Percentiles rank a stretch among this genome's conserved stretches.
phyloP scores from a whole-genome alignment of 1,139 yeast species.

The Spathaspora sp. region DNA sequence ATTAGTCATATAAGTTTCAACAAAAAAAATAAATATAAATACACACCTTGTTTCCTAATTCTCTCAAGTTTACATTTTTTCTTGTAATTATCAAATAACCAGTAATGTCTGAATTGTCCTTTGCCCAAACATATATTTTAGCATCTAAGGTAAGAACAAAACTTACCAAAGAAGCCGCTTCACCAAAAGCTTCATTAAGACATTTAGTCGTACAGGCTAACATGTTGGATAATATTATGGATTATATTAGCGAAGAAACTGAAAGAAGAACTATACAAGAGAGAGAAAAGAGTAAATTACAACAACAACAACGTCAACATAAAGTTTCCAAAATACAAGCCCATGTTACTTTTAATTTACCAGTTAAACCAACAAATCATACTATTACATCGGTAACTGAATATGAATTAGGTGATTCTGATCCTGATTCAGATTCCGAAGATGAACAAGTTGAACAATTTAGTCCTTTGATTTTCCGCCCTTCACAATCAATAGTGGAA shows the following conservation, averaged over 20 bases:
- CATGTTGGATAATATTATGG: conserved; percentile 69
- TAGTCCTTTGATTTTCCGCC: conserved; percentile 3
- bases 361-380: conserved; percentile 4
- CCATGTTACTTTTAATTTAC: conserved; percentile 17
- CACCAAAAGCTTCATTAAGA: conserved; percentile 60
- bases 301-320: not conserved
- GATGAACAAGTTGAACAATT: conserved; percentile 19
- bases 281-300: not conserved
- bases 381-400: conserved; percentile 28
- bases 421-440: conserved; percentile 26
- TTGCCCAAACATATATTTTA: conserved; percentile 60
- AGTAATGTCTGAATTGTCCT: conserved; percentile 27
- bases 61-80: not conserved
- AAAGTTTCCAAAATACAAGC: not conserved
- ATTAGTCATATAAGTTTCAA: not conserved
- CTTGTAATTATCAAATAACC: not conserved
- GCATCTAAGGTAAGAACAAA: conserved; percentile 71
- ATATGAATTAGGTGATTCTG: conserved; percentile 37
- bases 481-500: not conserved
- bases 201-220: conserved; percentile 74
- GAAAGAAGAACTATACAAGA: conserved; percentile 20
- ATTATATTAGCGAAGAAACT: conserved; percentile 38
- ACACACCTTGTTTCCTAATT: not conserved
- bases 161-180: conserved; percentile 64
- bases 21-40: conserved; percentile 2